These are phyloP conservation scores for Hanseniaspora guilliermondii DNA, from an alignment of 805 yeast species.

Conservation along the genomic window DNA sequence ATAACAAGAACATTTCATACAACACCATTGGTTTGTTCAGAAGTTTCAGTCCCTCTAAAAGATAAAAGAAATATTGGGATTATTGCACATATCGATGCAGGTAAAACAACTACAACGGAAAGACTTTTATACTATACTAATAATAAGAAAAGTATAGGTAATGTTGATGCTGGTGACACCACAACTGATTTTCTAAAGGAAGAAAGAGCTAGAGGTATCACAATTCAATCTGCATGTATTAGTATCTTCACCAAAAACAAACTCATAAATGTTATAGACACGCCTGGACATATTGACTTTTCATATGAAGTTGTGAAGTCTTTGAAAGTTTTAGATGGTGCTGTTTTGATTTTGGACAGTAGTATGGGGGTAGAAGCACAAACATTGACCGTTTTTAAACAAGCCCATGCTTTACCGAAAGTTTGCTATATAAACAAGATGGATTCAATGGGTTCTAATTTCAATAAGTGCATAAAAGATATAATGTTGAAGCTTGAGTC, in stretches of 20 bases:
- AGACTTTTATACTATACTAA: constrained; percentile 88
- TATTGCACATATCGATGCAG: constrained; percentile 98
- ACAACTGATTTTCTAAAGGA: constrained; percentile 85
- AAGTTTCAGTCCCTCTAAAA: background rate
- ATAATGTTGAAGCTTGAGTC: constrained; percentile 65
- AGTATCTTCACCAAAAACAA: constrained; percentile 68
- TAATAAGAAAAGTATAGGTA: constrained; percentile 64
- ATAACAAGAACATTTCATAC: background rate
- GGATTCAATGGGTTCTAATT: constrained; percentile 96
- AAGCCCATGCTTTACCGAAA: constrained; percentile 65
- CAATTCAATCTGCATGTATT: constrained; percentile 93
- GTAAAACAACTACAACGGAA: constrained; percentile 95
- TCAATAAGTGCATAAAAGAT: constrained; percentile 76
- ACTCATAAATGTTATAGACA: constrained; percentile 78
- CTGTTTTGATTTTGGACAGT: constrained; percentile 81
- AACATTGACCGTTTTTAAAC: constrained; percentile 93
- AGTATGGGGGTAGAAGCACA: constrained; percentile 98
- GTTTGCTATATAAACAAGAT: constrained; percentile 80
- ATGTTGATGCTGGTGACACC: constrained; percentile 94
- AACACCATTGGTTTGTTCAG: background rate
- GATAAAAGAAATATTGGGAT: constrained; percentile 77
- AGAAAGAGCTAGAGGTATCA: constrained; percentile 85
- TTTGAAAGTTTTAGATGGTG: constrained; percentile 84
- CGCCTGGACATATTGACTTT: constrained; percentile 98
- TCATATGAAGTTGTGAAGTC: constrained; percentile 88